Conservation (phyloP, 495 filamentous ascomycete species). For the Penicillium parvum region DNA sequence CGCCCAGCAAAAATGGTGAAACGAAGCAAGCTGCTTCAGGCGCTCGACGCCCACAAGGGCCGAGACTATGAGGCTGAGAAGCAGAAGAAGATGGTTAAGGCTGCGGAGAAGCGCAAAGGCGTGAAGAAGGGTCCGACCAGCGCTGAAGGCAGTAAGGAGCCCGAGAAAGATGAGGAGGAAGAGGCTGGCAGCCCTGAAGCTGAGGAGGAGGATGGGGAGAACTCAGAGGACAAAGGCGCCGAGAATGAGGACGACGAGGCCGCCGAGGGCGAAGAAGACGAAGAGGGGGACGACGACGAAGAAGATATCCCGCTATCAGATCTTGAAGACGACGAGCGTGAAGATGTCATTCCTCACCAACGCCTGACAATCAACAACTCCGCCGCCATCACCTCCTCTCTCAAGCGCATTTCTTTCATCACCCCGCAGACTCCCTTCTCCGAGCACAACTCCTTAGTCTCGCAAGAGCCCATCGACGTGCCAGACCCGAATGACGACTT, state of each 20-base stretch:
- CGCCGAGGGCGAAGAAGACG: slow-evolving; percentile 36
- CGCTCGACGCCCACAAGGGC: slow-evolving; percentile 63
- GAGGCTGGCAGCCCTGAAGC: slow-evolving; percentile 20
- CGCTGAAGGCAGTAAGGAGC: slow-evolving; percentile 33
- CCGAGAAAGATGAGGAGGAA: slow-evolving; percentile 26
- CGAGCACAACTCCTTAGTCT: slow-evolving; percentile 57
- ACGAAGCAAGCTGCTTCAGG: slow-evolving; percentile 61
- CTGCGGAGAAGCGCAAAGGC: slow-evolving; percentile 50
- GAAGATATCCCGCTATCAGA: slow-evolving; percentile 82
- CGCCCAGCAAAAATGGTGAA: slow-evolving; percentile 47
- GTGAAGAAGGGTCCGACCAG: slow-evolving; percentile 34
- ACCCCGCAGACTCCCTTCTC: slow-evolving; percentile 56
- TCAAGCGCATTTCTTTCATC: slow-evolving; percentile 72
- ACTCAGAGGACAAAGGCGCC: no score
- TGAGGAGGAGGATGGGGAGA: slow-evolving; percentile 21
- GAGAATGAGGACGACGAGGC: slow-evolving; percentile 28
- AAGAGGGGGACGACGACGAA: slow-evolving; percentile 43
- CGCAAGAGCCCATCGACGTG: slow-evolving; percentile 49
- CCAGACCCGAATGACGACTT: slow-evolving; percentile 81
- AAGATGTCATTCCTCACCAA: slow-evolving; percentile 81
- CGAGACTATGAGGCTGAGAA: slow-evolving; percentile 64
- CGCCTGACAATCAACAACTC: slow-evolving; percentile 98
- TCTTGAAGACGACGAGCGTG: slow-evolving; percentile 73
- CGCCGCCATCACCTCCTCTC: slow-evolving; percentile 68
- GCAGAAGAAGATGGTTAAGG: slow-evolving; percentile 55